phyloP scores from a whole-genome alignment of 371 early-diverging fungal genomes.

The Haplosporangium sp. region DNA sequence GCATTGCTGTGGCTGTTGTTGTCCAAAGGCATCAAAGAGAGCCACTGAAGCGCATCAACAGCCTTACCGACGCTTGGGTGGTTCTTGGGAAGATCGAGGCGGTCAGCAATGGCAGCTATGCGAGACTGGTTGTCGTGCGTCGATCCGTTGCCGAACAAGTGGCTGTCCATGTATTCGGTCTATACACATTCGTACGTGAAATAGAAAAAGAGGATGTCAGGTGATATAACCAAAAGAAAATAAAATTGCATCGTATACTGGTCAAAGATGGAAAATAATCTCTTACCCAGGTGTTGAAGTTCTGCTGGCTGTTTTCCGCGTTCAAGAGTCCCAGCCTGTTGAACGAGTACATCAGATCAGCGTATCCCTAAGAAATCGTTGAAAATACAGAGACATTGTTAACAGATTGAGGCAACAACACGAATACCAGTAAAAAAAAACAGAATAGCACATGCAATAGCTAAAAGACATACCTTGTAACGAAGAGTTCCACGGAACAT shows the following conservation, averaged over 20 bases:
- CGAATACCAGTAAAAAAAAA: not conserved
- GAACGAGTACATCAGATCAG: conserved; percentile 73
- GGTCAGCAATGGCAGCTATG: conserved; percentile 56
- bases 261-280: too few species aligned
- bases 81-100: conserved; percentile 58
- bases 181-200: not conserved
- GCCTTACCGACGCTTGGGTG: conserved; percentile 59
- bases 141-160: conserved; percentile 37
- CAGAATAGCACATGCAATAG: not conserved
- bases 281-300: conserved; percentile 62
- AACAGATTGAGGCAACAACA: too few species aligned
- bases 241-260: not conserved
- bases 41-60: conserved; percentile 56
- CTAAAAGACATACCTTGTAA: conserved; percentile 60
- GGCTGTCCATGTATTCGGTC: conserved; percentile 53
- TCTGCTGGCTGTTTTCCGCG: conserved; percentile 43
- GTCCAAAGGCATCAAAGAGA: conserved; percentile 38
- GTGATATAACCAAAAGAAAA: not conserved
- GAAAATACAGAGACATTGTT: too few species aligned
- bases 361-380: conserved; percentile 58
- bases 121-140: conserved; percentile 41
- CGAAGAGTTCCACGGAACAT: conserved; percentile 91
- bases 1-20: conserved; percentile 6
- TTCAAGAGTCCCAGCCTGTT: conserved; percentile 66
- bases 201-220: not conserved